Base-by-base conservation (phyloP, 2,329 filamentous ascomycete species). In the Ophiobolus disseminans region DNA sequence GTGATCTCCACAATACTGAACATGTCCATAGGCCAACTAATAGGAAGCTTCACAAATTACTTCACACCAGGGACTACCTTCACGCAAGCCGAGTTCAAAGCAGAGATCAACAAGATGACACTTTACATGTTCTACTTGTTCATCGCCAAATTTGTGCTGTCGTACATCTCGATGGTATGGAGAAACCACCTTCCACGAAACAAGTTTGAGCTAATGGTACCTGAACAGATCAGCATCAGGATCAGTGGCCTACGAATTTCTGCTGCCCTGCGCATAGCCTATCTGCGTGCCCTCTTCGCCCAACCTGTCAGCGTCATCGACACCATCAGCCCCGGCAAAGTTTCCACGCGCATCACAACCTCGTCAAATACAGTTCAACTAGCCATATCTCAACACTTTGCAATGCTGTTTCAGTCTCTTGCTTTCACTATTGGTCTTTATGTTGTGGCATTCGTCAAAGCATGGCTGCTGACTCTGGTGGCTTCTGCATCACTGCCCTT, bases 41-140 rank as follows among this genome's bases (percentile, higher is more conserved):
- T 85, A 36, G 80, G 80, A 6, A 73, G 78, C 7, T 86, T 86
- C 57, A 82, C 79, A 42, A 69, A 73, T n/a, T 87, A 85, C 62
- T 81, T 81, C 46, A 70, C 72, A 0, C 77, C 77, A 11, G 39
- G 67, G 19, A 58, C 76, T 7, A 73, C 75, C 2, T 65, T 77
- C 25, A 78, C 74, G 1, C 73, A 79, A 16, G 73, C 71, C 1
- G 64, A 76, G 6, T 86, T 86, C 60, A 76, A 79, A 40, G 59
- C 70, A 2, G 65, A 77, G n/a, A 76, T 86, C 32, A 78, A 78
- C 50, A 51, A 54, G 22, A 40, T 63, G 13, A 40, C 62, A 2
- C 55, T 73, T 0, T 68, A 66, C 32, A 62, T 73, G 7, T 39
- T 69, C 16, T 72, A 70, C 35, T 52, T 73, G 1, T 73, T 73